Base-by-base conservation (phyloP, 768 basidiomycete genomes). In the Boletus insuetus region DNA sequence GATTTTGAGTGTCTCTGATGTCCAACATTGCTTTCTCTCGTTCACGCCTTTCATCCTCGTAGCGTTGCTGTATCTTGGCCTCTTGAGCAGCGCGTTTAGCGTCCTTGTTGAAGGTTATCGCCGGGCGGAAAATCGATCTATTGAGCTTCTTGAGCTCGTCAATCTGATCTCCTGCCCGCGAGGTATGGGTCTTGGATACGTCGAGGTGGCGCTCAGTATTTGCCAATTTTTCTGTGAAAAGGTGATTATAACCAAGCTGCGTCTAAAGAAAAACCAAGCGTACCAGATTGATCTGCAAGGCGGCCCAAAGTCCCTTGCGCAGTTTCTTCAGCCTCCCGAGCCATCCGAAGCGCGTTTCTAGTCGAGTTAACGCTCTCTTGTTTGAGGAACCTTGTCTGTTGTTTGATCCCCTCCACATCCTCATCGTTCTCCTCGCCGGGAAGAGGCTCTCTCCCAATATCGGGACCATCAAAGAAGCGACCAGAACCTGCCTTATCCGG, bases 141-240 rank as follows among this genome's bases (percentile, higher is more conserved):
- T 98, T 98, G 53, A 99, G 84, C 68, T 94, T 82, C 73, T 94
- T 95, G 52, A 99, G 84, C 71, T 98, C 95, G 58, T 86, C 87
- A 6, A 94, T 93, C 70, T 85, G 91, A 75, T 99, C 96, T 54
- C 87, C 87, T n/a, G 96, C 95, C 4, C 91, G 86, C 42, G 77
- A 75, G 32, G 91, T 87, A 72, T 95, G 87, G 14, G 88, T 88
- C 72, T 91, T 98, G 48, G 95, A 81, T 49, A 94, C 84, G 69
- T 98, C 96, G 51, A 98, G 82, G 73, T 98, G 91, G 54, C 92
- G 87, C 71, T 98, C 94, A 29, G 96, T 97, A 69, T 92, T 92
- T 26, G 92, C 95, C 60, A 99, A 74, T 73, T 86, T 88, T 73
- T 91, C 89, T 91, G 35, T 37, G 12, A 45, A 39, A 35, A 54